Conservation (phyloP, 305 asterid species). For the Fraxinus nigra region DNA sequence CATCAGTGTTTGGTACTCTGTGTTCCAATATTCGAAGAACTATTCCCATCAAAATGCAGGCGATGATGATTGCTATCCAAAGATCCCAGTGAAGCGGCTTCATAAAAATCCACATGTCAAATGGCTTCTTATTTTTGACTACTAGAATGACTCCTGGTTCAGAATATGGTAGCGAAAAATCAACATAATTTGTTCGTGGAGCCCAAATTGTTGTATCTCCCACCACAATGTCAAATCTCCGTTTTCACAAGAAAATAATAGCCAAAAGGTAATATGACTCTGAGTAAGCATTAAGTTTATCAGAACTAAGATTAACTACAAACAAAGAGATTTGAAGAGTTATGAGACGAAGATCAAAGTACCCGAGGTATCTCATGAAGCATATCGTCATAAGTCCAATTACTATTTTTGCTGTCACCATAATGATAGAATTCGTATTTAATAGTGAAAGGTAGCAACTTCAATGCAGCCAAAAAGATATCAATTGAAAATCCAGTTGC, state of each 20-base stretch:
- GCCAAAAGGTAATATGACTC: not conserved
- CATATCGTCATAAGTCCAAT: slow-evolving; percentile 38
- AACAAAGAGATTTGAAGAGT: not conserved
- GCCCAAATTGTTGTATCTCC: slow-evolving; percentile 57
- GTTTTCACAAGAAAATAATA: not conserved
- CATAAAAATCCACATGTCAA: slow-evolving; percentile 59
- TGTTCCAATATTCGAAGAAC: slow-evolving; percentile 46
- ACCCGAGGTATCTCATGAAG: slow-evolving; percentile 37
- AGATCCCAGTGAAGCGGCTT: slow-evolving; percentile 67
- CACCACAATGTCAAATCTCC: slow-evolving; percentile 49
- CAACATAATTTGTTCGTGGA: slow-evolving; percentile 41
- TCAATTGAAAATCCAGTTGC: slow-evolving; percentile 53
- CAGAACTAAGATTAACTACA: not conserved
- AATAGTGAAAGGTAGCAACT: slow-evolving; percentile 28
- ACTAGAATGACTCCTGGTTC: slow-evolving; percentile 56
- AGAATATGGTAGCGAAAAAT: slow-evolving; percentile 54
- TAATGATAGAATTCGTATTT: slow-evolving; percentile 24
- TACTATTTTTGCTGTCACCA: slow-evolving; percentile 6
- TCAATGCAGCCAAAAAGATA: slow-evolving; percentile 40
- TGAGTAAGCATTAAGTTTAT: not conserved
- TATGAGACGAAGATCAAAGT: slow-evolving; percentile 3
- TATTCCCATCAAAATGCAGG: slow-evolving; percentile 44
- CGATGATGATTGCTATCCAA: slow-evolving; percentile 44
- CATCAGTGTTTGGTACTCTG: slow-evolving; percentile 11
- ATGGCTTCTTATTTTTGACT: slow-evolving; percentile 42